Evolutionary conservation across 2,329 filamentous ascomycete genomes (phyloP).

Genomic region (Didymella pinodella): DNA sequence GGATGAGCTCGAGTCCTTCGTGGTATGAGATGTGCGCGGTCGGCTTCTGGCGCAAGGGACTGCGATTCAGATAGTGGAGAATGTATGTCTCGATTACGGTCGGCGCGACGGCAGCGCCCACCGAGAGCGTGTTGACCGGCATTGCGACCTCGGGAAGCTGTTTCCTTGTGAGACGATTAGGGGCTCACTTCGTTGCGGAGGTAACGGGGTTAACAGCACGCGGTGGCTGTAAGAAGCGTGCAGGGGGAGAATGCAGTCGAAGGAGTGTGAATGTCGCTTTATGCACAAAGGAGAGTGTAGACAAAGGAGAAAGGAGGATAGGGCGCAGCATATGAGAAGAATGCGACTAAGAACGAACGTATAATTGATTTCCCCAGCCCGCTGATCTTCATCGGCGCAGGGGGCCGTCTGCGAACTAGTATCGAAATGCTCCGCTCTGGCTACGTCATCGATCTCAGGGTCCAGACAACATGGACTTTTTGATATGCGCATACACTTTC

Average conservation of each 20-base stretch:
- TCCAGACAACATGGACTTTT: slow-evolving; percentile 5
- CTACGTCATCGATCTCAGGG: slow-evolving; percentile 21
- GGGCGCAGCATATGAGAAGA: not conserved
- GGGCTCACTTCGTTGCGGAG: slow-evolving; percentile 19
- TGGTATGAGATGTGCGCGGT: slow-evolving; percentile 94
- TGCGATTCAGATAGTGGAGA: slow-evolving; percentile 87
- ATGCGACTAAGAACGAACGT: slow-evolving; percentile 7
- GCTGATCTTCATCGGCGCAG: slow-evolving; percentile 14
- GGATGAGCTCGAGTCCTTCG: slow-evolving; percentile 86
- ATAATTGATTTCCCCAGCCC: slow-evolving; percentile 12
- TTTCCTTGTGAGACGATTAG: slow-evolving; percentile 4
- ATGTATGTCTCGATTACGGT: slow-evolving; percentile 87
- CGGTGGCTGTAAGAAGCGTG: not conserved
- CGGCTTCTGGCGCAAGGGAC: slow-evolving; percentile 77
- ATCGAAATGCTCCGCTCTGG: slow-evolving; percentile 6
- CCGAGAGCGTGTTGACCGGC: slow-evolving; percentile 79
- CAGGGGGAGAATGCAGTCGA: not conserved
- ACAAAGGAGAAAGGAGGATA: slow-evolving; percentile 5
- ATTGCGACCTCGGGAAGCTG: slow-evolving; percentile 46
- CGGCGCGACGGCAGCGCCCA: slow-evolving; percentile 84
- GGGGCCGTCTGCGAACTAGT: slow-evolving; percentile 12
- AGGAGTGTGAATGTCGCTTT: slow-evolving; percentile 1
- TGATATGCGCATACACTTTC: too few relatives aligned
- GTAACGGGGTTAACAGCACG: slow-evolving; percentile 19
- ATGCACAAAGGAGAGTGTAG: not conserved